phyloP scores from a whole-genome alignment of 768 basidiomycete species.

The Amyloporia xantha region DNA sequence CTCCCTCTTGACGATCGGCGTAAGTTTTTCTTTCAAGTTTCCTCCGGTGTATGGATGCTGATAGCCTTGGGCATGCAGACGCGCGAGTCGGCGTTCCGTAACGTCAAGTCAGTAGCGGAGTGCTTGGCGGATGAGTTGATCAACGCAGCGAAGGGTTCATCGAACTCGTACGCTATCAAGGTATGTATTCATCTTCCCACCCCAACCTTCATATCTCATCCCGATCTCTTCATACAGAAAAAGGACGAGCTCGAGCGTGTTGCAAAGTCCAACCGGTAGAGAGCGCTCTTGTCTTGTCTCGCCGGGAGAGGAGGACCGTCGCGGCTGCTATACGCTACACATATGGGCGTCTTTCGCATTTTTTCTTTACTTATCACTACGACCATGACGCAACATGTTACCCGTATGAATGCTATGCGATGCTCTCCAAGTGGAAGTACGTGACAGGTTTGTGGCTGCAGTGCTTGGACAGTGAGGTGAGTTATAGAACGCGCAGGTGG shows the following conservation, averaged over 20 bases:
- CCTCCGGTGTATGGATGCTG: not conserved
- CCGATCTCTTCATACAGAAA: conserved; percentile 48
- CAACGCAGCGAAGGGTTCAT: conserved; percentile 99
- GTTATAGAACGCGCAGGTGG: no score
- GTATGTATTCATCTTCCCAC: conserved; percentile 40
- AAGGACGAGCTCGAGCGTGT: conserved; percentile 99
- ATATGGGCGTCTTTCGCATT: conserved; percentile 23
- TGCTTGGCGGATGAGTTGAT: conserved; percentile 99
- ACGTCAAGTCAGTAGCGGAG: conserved; percentile 98
- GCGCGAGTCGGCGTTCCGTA: conserved; percentile 99
- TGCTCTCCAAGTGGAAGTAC: conserved; percentile 9
- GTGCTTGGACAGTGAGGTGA: no score
- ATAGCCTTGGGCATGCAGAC: conserved; percentile 50
- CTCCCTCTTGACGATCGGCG: conserved; percentile 91
- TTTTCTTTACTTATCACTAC: conserved; percentile 9
- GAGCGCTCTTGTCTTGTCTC: conserved; percentile 7
- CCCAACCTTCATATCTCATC: not conserved
- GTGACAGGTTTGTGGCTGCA: no score
- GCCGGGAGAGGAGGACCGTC: conserved; percentile 8
- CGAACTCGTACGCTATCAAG: conserved; percentile 99
- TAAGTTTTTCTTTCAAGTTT: conserved; percentile 36
- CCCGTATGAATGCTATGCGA: conserved; percentile 24
- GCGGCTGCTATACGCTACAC: conserved; percentile 11
- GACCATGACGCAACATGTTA: conserved; percentile 25
- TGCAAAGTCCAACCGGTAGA: conserved; percentile 99